Conservation (phyloP, 805 yeast genomes). For the Candida ipomoeae region DNA sequence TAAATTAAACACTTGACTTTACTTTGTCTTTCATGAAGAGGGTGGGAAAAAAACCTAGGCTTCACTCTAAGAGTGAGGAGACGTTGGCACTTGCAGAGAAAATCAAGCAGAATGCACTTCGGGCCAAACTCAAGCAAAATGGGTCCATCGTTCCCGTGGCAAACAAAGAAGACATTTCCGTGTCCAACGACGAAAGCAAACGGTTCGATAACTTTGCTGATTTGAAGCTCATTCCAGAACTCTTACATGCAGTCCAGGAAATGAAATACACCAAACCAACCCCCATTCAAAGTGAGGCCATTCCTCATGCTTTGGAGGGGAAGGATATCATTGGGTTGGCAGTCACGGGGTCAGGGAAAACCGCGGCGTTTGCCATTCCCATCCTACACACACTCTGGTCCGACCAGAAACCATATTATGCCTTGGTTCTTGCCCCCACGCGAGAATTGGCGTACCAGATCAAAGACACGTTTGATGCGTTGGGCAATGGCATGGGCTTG, state of each 20-base stretch:
- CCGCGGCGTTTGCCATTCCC: constrained; percentile 98
- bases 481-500: constrained; percentile 91
- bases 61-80: constrained; percentile 20
- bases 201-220: constrained; percentile 45
- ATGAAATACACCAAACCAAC: constrained; percentile 81
- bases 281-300: constrained; percentile 87
- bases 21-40: not conserved
- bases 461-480: constrained; percentile 90
- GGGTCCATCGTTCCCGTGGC: not conserved
- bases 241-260: constrained; percentile 71
- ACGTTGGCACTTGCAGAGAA: constrained; percentile 54
- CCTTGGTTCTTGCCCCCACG: constrained; percentile 83
- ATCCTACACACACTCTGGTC: constrained; percentile 88
- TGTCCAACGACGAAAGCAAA: constrained; percentile 9
- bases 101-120: constrained; percentile 38
- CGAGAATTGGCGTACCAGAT: constrained; percentile 85
- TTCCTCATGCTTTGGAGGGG: constrained; percentile 87
- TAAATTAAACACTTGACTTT: too few relatives aligned
- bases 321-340: constrained; percentile 94
- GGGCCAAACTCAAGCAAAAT: constrained; percentile 15
- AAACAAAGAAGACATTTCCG: constrained; percentile 2
- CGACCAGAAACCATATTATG: constrained; percentile 82
- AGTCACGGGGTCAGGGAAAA: constrained; percentile 96
- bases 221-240: constrained; percentile 67
- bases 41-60: constrained; percentile 10